Base-by-base conservation (phyloP, 345 rosid species). In the Acer campestre region DNA sequence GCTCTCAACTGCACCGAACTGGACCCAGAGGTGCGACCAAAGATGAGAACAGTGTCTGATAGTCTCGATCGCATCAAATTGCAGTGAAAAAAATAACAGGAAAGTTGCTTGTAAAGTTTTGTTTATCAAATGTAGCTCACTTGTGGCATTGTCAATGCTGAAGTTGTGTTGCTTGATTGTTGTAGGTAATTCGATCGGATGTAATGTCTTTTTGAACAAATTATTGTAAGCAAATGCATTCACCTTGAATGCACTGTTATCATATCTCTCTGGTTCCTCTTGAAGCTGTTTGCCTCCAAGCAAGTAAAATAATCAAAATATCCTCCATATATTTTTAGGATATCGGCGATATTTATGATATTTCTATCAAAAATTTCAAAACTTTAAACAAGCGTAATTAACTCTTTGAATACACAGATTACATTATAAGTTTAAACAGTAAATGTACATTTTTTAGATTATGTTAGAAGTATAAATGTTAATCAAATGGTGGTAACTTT, bases 1-100 rank as follows among this genome's bases (percentile, higher is more conserved):
- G 95, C 99, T 3, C 88, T 96, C 31, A 96, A 89, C 73, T 96
- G 99, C 86, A 89, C 99, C 0, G 99, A 96, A 51, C 80, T 84
- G 49, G 94, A 94, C 76, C 98, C 98, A 0, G 98, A 96, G 83
- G 11, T 91, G 77, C 98, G 99, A 29, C 99, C 99, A 0, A 81
- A 88, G 89, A 96, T 94, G 97, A 94, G 88, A 90, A 82, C 73
- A 0, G 97, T 96, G 76, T 92, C 90, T 2, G 98, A 96, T 75
- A 84, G 77, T 82, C 97, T 96, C 0, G 92, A 93, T 80, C 90
- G 97, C 51, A 85, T 92, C 77, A 90, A 87, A 80, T 71, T 42
- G 44, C 78, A 78, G 11, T 89, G 82, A 91, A 75, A 42, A 42
- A 69, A 62, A 23, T 29, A n/a, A n/a, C 20, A 6, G 27, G 49